Evolutionary conservation across 2,329 filamentous ascomycete species (phyloP), one percentile per base, ranked within the genome.

Genomic region (Teratosphaeria destructans): DNA sequence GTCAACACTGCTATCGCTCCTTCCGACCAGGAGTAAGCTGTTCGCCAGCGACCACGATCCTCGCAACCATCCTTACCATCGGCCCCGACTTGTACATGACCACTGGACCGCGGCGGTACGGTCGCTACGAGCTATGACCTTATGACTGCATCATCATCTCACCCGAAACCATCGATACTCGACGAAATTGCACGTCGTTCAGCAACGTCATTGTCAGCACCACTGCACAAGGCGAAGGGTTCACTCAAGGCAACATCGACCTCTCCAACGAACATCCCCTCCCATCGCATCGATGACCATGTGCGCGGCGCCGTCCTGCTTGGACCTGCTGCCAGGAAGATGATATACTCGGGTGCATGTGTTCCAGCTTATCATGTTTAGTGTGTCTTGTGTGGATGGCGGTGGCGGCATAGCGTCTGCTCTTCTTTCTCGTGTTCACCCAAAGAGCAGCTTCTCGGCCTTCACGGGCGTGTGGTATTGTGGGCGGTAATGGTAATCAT

Each of bases 251-350:
- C 54, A 23, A 59, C 57, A 29, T 56, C 57, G 52, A 19, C 53
- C 35, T 43, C 39, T 19, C 23, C 43, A 19, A 49, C 43, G 29
- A 34, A 11, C 34, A 54, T 54, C 11, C 53, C 6, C 53, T 34
- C 23, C 53, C 16, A 32, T 60, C 58, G 59, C 64, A 57, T 63
- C 65, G 66, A 67, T 62, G 64, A 64, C 62, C 62, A 68, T 68
- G 62, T 67, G 65, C 65, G 65, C 60, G 64, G 64, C 64, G 63
- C 63, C 66, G 59, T 61, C 61, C 49, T 63, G 65, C 63, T 64
- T 61, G 63, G 66, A 59, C 63, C 66, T 60, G 64, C 16, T 54
- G 53, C 34, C 53, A 49, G 43, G 58, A 60, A 62, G 54, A 35
- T 60, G 32, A 43, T 57, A 62, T 62, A 29, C 58, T 62, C 57